Percentiles rank a stretch among this genome's conserved stretches.
Evolutionary conservation across 2,329 filamentous ascomycete species (phyloP).

Genomic region (Lojkania enalia): DNA sequence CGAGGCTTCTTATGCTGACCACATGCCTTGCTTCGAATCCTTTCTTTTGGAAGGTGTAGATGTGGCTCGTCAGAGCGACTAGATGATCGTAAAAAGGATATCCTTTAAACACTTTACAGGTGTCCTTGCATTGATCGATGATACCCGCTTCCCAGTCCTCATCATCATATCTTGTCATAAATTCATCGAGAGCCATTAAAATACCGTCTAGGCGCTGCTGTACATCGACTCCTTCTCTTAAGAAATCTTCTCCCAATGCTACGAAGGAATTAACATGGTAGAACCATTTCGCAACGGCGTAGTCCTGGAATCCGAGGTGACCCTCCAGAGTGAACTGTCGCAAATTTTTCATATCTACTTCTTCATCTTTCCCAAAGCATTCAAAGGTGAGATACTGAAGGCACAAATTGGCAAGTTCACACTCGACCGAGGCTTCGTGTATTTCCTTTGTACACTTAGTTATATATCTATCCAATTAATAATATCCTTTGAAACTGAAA

Average conservation of each 20-base stretch:
- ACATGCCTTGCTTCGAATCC: conserved; percentile 32
- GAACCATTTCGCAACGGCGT: conserved; percentile 36
- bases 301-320: conserved; percentile 33
- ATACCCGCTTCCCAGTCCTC: conserved; percentile 19
- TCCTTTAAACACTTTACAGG: conserved; percentile 17
- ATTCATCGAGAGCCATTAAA: conserved; percentile 22
- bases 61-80: conserved; percentile 33
- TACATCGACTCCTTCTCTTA: conserved; percentile 15
- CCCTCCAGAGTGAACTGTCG: conserved; percentile 19
- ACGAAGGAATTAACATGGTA: conserved; percentile 34
- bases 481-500: neutral
- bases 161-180: conserved; percentile 22
- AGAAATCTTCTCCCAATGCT: conserved; percentile 17
- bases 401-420: conserved; percentile 29
- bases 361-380: conserved; percentile 21
- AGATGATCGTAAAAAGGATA: conserved; percentile 25
- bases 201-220: conserved; percentile 12
- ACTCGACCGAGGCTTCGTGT: conserved; percentile 27
- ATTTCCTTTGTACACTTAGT: conserved; percentile 21
- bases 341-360: conserved; percentile 15
- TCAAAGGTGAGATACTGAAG: conserved; percentile 30
- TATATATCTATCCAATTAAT: conserved; percentile 24
- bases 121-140: conserved; percentile 18
- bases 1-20: conserved; percentile 36
- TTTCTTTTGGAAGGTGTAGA: conserved; percentile 35